Base-by-base conservation (phyloP, 2,329 filamentous ascomycete genomes). In the Hymenotorrendiella dingleyae region DNA sequence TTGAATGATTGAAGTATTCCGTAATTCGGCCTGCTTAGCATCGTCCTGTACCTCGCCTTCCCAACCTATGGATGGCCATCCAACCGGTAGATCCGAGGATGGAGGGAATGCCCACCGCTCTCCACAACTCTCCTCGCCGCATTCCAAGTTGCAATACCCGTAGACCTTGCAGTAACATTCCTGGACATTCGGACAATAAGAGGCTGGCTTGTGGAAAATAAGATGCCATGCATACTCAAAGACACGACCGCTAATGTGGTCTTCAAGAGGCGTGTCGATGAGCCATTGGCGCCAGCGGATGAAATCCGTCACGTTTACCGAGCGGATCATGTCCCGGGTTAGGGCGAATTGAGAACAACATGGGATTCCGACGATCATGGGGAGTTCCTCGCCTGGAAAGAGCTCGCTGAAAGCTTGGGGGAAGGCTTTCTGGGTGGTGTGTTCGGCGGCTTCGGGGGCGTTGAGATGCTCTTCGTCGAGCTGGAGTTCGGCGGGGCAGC, bases 111-210 rank as follows among this genome's bases (percentile, higher is more conserved):
- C 65, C 56, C 84, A 85, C 43, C 77, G 72, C 2, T 70, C 70
- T 4, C 70, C 63, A 54, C 81, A 84, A 20, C 65, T 67, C 17
- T 67, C 64, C 14, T 64, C 56, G 10, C 54, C 51, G 73, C 36
- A 80, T 62, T 43, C 39, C 22, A 49, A 36, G 20, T 43, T 36
- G 59, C 82, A 86, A 20, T 81, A 53, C 0, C 80, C 80, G 53
- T 80, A 86, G 12, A 78, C 70, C 29, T 80, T 75, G 62, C 82
- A 85, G 59, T 84, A 84, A 57, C 81, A 85, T 7, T 76, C 72
- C 34, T 67, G 62, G 1, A 77, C 77, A 14, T 67, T 64, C 0
- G 82, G 82, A 50, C 81, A 86, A 52, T 81, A 70, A 1, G 82
- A 69, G 2, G 71, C 59, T 17, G 69, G 61, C 53, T 75, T 72